These are phyloP conservation scores for Pythium dissimile DNA, from an alignment of 352 stramenopile species.

Conservation along the genomic window DNA sequence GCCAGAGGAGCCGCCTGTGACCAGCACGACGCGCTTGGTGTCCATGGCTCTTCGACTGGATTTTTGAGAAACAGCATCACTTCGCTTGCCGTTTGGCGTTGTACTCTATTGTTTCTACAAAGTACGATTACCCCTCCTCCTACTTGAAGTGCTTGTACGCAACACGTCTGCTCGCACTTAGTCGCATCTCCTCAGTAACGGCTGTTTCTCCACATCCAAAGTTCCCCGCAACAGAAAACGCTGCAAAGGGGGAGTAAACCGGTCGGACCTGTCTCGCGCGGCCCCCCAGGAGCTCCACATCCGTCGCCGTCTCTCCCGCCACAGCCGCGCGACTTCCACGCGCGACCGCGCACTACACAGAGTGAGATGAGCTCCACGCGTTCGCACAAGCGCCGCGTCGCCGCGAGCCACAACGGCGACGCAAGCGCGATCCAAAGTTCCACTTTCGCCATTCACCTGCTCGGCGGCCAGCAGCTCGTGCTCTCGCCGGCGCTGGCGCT, in stretches of 20 bases:
- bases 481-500: constrained; percentile 6
- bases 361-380: constrained; percentile 9
- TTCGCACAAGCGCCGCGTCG: too few relatives aligned
- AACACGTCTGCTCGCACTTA: constrained; percentile 1
- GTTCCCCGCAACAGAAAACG: not conserved
- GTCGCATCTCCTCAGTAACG: not conserved
- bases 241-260: not conserved
- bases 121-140: too few relatives aligned
- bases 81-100: too few relatives aligned
- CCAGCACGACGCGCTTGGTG: constrained; percentile 21
- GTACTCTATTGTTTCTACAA: too few relatives aligned
- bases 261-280: not conserved
- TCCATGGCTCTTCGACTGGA: too few relatives aligned
- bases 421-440: not conserved
- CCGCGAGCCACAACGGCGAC: not conserved
- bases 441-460: not conserved
- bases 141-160: not conserved
- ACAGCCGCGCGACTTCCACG: not conserved
- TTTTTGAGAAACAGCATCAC: too few relatives aligned
- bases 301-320: too few relatives aligned
- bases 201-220: not conserved
- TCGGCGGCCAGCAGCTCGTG: constrained; percentile 17
- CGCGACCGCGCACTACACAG: not conserved
- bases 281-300: too few relatives aligned
- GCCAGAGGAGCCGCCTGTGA: constrained; percentile 33